phyloP scores from a whole-genome alignment of 2,329 filamentous ascomycete species.

The Bimuria novae-zelandiae region DNA sequence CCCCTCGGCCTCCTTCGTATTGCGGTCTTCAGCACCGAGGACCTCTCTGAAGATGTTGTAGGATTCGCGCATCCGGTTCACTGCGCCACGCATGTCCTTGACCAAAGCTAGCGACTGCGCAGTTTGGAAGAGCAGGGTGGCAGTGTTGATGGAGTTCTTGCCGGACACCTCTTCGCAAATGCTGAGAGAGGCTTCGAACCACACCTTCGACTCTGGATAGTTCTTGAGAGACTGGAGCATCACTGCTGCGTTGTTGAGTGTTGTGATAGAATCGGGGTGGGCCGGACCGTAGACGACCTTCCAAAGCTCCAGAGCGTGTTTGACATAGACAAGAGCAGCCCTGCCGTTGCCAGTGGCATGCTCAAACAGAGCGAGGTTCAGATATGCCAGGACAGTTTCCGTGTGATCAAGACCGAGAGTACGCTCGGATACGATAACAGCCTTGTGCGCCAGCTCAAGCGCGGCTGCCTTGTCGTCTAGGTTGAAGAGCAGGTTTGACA shows the following conservation, averaged over 20 bases:
- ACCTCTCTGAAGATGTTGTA: constrained; percentile 92
- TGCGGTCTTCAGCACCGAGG: constrained; percentile 88
- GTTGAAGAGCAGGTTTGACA: constrained; percentile 96
- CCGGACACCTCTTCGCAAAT: constrained; percentile 92
- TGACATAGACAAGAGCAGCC: constrained; percentile 83
- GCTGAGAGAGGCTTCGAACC: constrained; percentile 91
- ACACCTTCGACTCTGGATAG: constrained; percentile 90
- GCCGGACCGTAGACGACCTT: constrained; percentile 93
- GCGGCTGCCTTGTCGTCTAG: constrained; percentile 97
- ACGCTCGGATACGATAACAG: constrained; percentile 92
- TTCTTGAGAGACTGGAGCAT: constrained; percentile 97
- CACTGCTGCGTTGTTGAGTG: constrained; percentile 96
- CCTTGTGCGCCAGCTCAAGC: constrained; percentile 93
- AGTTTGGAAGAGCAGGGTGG: constrained; percentile 94
- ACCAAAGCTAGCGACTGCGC: constrained; percentile 95
- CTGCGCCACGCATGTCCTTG: constrained; percentile 88
- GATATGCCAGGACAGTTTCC: constrained; percentile 92
- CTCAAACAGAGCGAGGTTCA: constrained; percentile 92
- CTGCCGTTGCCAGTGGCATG: constrained; percentile 91
- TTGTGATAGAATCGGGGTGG: constrained; percentile 97
- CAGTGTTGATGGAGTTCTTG: constrained; percentile 86
- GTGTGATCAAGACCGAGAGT: constrained; percentile 92
- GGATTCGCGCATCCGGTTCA: constrained; percentile 92
- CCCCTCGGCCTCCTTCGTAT: constrained; percentile 95
- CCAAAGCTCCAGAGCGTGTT: constrained; percentile 93